phyloP scores from a whole-genome alignment of 148 eudicot genomes.

The Bassia scoparia region DNA sequence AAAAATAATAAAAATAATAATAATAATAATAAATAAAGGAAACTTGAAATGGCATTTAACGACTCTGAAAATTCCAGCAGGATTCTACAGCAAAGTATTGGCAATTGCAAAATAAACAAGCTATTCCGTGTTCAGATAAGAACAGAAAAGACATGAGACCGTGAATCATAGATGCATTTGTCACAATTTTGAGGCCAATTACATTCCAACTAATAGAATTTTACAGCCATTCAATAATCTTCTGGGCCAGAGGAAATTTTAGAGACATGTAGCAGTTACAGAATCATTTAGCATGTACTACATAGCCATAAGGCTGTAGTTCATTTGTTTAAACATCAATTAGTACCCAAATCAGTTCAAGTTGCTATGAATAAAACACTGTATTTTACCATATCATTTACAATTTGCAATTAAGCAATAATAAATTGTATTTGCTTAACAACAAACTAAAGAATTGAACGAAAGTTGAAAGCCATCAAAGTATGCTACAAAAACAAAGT shows the following conservation, averaged over 20 bases:
- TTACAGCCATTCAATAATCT: background rate
- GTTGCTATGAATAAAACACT: background rate
- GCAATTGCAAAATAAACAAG: background rate
- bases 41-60: too few species aligned
- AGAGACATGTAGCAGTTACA: background rate
- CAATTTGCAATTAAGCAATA: background rate
- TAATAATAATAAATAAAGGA: too few species aligned
- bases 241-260: background rate
- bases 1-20: too few species aligned
- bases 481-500: background rate
- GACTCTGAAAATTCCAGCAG: constrained; percentile 3
- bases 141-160: background rate
- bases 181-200: background rate
- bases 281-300: background rate
- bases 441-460: background rate
- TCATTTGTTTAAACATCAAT: background rate
- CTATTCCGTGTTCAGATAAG: background rate
- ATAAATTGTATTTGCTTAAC: background rate
- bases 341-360: background rate
- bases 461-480: background rate
- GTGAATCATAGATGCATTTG: background rate
- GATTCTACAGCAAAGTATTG: background rate
- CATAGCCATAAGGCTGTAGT: background rate
- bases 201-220: background rate
- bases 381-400: background rate